These are phyloP conservation scores for Jacaranda mimosifolia DNA, from an alignment of 257 asterid species.

Conservation along the genomic window DNA sequence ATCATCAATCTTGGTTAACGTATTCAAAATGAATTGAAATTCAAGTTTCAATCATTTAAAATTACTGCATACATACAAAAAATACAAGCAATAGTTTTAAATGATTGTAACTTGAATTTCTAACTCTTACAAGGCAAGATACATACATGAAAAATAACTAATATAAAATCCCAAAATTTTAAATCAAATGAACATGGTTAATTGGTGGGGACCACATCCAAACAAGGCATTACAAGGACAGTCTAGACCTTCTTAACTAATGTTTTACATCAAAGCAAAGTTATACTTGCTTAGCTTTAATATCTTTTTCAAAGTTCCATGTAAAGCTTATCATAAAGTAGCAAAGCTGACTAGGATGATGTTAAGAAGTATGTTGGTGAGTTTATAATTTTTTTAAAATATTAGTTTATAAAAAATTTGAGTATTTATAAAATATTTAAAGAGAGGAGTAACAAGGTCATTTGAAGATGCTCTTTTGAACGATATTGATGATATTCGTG, in stretches of 20 bases:
- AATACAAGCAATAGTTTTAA: no score
- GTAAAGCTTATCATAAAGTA: slow-evolving; percentile 19
- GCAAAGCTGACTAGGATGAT: no score
- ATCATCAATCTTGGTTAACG: background rate
- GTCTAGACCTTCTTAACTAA: slow-evolving; percentile 24
- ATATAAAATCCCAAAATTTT: background rate
- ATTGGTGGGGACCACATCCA: slow-evolving; percentile 20
- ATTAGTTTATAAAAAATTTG: no score
- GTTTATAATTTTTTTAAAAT: no score
- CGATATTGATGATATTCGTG: no score
- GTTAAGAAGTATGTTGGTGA: no score
- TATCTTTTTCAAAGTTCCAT: slow-evolving; percentile 30
- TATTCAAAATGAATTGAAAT: slow-evolving; percentile 27
- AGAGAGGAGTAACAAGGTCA: no score
- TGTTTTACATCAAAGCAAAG: slow-evolving; percentile 38
- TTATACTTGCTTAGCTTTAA: background rate
- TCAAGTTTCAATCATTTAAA: slow-evolving; percentile 38
- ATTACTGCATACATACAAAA: background rate
- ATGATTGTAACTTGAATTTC: background rate
- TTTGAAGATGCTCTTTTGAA: no score
- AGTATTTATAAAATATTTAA: no score
- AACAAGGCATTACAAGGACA: slow-evolving; percentile 30
- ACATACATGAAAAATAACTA: slow-evolving; percentile 3
- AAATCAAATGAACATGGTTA: slow-evolving; percentile 23
- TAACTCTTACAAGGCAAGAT: slow-evolving; percentile 38